Evolutionary conservation across 2,329 filamentous ascomycete species (phyloP), one percentile per base, ranked within the genome.

Genomic region (Sarocladiaceae sp.): DNA sequence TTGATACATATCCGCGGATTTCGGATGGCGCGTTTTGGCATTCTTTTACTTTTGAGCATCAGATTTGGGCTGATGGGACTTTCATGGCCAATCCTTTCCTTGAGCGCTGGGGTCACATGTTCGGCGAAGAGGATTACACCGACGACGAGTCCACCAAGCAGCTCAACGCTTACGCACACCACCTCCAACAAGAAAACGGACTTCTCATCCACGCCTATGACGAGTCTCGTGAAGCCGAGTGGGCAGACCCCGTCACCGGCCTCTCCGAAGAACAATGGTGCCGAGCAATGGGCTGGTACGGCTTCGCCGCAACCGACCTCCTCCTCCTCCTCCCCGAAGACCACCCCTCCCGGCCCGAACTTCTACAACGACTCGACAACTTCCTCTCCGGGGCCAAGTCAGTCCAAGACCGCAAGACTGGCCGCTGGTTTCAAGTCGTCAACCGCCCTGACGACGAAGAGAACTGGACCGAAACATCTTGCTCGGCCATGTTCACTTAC

Each of bases 91-190:
- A 53, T 22, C 52, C 52, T 2, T 53, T 53, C 35, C 52, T 53
- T 12, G 37, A 13, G 13, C 52, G 52, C 10, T 53, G 33, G 31
- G 52, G 52, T 15, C 20, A 28, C 44, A 26, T 49, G 33, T 50
- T 49, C 36, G 52, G 28, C 22, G 52, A 53, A 8, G 11, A 17
- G 3, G 31, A 26, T 3, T 50, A 42, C 25, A 18, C 52, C 8
- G 17, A 50, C 25, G 52, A 53, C 8, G 69, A 53, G 46, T 25
- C 36, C 3, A 12, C 31, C 5, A 17, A 42, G 31, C 52, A 53
- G 46, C 18, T 53, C 33, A 49, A 31, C 13, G 52, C 33, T 2
- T 53, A 53, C 22, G 52, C 44, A 2, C 25, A 50, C n/a, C 44
- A 50, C 15, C 52, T 53, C 17, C 44, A 40, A 17, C 11, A 12